These are phyloP conservation scores for Neurospora sp. DNA, from an alignment of 495 filamentous ascomycete species.

Conservation along the genomic window DNA sequence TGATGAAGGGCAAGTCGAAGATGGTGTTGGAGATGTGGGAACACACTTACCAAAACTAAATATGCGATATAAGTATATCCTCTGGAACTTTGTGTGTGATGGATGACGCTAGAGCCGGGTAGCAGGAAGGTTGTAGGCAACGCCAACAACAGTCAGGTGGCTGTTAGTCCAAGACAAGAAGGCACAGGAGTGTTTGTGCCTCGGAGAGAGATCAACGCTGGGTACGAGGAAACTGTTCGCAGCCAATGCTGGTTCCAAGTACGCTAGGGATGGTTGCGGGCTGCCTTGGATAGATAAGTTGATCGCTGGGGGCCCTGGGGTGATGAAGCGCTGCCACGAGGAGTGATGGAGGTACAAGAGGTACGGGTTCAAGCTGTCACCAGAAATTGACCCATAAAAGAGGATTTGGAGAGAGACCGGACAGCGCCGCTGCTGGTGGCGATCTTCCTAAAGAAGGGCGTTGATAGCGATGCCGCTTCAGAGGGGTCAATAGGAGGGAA, in stretches of 20 bases:
- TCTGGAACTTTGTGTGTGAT: neutral
- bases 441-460: neutral
- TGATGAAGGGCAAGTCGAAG: neutral
- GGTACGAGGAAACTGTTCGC: neutral
- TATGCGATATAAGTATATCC: neutral
- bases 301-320: neutral
- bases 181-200: neutral
- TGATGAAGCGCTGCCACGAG: neutral
- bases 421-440: neutral
- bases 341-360: neutral
- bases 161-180: neutral
- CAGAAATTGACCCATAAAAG: neutral
- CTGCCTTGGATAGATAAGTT: neutral
- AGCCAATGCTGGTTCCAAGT: neutral
- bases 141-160: neutral
- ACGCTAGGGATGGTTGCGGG: neutral
- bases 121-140: neutral
- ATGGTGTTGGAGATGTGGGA: neutral
- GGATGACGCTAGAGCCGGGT: neutral
- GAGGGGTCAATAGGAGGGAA: neutral
- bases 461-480: neutral
- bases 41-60: neutral
- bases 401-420: neutral
- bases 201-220: neutral
- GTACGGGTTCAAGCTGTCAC: neutral